Percentiles rank a stretch among this genome's conserved stretches.
Conservation (phyloP, 192 early-diverging fungal genomes). For the Backusella luteola region DNA sequence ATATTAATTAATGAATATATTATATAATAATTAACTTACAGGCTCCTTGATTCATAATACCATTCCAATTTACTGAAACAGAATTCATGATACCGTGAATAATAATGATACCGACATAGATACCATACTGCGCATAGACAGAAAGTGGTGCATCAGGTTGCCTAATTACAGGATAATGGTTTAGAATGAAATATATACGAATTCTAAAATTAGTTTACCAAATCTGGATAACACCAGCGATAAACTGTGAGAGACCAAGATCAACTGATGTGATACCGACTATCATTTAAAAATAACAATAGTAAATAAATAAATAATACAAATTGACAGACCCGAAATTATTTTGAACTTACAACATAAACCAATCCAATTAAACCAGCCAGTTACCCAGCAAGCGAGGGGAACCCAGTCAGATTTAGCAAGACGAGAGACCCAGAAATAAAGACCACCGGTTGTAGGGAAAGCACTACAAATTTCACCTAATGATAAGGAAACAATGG, state of each 20-base stretch:
- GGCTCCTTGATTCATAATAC: slow-evolving; percentile 46
- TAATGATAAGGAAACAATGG: slow-evolving; percentile 43
- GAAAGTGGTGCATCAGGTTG: slow-evolving; percentile 25
- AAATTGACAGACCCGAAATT: not conserved
- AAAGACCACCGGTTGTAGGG: slow-evolving; percentile 49
- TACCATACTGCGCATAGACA: slow-evolving; percentile 47
- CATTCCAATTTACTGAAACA: slow-evolving; percentile 42
- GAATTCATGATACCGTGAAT: slow-evolving; percentile 54
- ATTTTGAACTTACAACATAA: slow-evolving; percentile 31
- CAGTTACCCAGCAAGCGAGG: slow-evolving; percentile 51
- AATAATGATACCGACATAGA: slow-evolving; percentile 50
- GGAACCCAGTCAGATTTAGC: slow-evolving; percentile 48
- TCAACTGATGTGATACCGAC: slow-evolving; percentile 45
- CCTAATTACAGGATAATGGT: slow-evolving; percentile 18
- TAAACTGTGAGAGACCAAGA: slow-evolving; percentile 48
- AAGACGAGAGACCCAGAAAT: slow-evolving; percentile 52
- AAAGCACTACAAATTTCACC: slow-evolving; percentile 56
- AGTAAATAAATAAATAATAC: not conserved
- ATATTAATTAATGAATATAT: not conserved
- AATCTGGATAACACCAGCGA: slow-evolving; percentile 41
- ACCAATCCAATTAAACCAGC: slow-evolving; percentile 53
- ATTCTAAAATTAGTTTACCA: slow-evolving; percentile 13
- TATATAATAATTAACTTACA: slow-evolving; percentile 33
- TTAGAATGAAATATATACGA: not conserved
- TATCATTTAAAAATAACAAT: not conserved